Base-by-base conservation (phyloP, 768 basidiomycete genomes). In the Flagelloscypha sp. region DNA sequence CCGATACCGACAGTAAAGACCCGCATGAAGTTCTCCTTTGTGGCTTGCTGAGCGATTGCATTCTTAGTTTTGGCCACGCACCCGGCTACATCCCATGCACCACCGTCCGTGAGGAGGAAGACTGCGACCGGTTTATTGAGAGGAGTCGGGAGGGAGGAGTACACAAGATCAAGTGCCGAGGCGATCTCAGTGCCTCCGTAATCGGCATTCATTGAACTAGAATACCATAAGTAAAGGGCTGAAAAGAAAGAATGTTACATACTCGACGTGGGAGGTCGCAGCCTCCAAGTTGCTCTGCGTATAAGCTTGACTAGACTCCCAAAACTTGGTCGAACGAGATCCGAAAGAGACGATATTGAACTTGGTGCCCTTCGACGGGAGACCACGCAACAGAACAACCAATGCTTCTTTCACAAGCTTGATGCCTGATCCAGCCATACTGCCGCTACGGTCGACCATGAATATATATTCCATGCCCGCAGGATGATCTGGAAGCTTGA, bases 341-440 rank as follows among this genome's bases (percentile, higher is more conserved):
- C 63, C 66, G 37, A 70, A 70, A 28, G 58, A 59, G 23, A 64
- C 45, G 16, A 70, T 52, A 21, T 71, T 71, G 47, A 71, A 64
- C 1, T 15, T 39, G 0, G 62, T 62, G 8, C 48, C 48, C 1
- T 35, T 12, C 13, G 27, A 29, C 0, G 64, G 59, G 4, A 70
- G 52, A 6, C 59, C 42, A 7, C 45, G 55, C 5, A 70, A 48
- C 1, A 71, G 35, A 41, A 64, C 56, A 0, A 30, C 29, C 16
- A 70, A 46, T 0, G 65, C 57, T 18, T 43, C 35, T 33, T 59
- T 62, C 8, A 64, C 63, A 2, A 48, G 55, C 22, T 52, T 48
- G 4, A 67, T 60, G 7, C 0, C 9, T 6, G 30, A 30, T 5
- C 37, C 38, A 0, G 0, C 0, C 68, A 70, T 70, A 25, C 61